Evolutionary conservation across 495 filamentous ascomycete genomes (phyloP).

Genomic region (Rostrohypoxylon terebratum): DNA sequence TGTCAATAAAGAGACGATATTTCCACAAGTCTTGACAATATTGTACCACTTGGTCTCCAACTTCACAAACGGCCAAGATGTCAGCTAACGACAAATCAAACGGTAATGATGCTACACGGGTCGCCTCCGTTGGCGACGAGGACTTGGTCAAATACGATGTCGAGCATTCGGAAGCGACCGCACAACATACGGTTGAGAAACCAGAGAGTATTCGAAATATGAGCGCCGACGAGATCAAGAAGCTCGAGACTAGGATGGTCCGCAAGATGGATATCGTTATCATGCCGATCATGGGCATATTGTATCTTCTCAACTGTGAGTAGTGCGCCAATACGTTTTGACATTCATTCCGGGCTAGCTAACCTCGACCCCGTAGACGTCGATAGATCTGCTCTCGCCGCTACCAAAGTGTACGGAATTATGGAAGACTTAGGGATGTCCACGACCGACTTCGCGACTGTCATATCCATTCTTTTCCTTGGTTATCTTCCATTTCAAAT

Average conservation of each 20-base stretch:
- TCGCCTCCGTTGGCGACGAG: not conserved
- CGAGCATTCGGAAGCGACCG: not conserved
- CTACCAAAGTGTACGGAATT: constrained; percentile 1
- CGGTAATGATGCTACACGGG: not conserved
- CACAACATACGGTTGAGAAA: not conserved
- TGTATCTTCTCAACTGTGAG: constrained; percentile 10
- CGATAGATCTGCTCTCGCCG: not conserved
- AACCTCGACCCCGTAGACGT: not conserved
- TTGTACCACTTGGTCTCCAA: not conserved
- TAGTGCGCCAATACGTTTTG: not conserved
- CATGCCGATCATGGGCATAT: constrained; percentile 7
- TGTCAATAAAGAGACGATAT: not conserved
- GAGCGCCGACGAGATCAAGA: not conserved
- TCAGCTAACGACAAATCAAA: not conserved
- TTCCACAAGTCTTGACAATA: not conserved
- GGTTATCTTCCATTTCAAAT: constrained; percentile 3
- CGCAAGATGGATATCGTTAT: constrained; percentile 2
- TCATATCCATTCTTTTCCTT: constrained; percentile 1
- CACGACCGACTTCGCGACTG: constrained; percentile 1
- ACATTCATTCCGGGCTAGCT: not conserved
- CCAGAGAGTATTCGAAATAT: constrained; percentile 4
- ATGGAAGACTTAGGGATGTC: constrained; percentile 1
- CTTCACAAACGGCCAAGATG: not conserved
- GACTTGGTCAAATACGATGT: not conserved
- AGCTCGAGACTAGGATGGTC: not conserved